Percentiles rank a stretch among this genome's conserved stretches.
Evolutionary conservation across 306 rosid species (phyloP).

Genomic region (Notholithocarpus densiflorus): DNA sequence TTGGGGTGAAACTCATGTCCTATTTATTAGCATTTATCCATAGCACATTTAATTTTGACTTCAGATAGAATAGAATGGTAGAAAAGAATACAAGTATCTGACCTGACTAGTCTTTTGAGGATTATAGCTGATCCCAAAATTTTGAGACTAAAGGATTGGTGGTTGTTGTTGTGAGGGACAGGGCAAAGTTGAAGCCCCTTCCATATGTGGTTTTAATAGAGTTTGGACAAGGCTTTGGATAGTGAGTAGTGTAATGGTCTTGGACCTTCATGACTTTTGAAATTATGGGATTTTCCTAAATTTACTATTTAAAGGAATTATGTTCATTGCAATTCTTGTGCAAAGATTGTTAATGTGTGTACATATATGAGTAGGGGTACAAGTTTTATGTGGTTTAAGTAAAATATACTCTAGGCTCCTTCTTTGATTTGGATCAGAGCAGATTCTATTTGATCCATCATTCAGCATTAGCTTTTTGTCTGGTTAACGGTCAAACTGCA

Average conservation of each 20-base stretch:
- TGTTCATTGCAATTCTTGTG: neutral
- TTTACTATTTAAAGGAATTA: neutral
- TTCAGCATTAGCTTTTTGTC: neutral
- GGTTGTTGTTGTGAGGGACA: no score
- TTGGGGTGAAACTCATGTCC: no score
- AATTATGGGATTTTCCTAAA: neutral
- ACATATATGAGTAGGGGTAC: neutral
- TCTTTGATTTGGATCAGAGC: neutral
- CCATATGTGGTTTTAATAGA: no score
- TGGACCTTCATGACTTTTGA: neutral
- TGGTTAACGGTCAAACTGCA: neutral
- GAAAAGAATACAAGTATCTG: no score
- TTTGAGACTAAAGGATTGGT: no score
- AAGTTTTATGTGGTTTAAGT: neutral
- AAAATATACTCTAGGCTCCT: neutral
- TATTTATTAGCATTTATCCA: no score
- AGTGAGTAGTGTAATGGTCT: neutral
- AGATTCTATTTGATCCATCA: neutral
- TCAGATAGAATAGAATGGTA: no score
- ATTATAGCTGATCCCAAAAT: no score
- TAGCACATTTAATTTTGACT: no score
- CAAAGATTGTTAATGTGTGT: neutral
- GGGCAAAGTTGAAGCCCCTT: no score
- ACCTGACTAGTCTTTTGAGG: no score
- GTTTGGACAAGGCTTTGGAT: no score